phyloP scores from a whole-genome alignment of 164 flowering plant genomes.

The Malania oleifera region DNA sequence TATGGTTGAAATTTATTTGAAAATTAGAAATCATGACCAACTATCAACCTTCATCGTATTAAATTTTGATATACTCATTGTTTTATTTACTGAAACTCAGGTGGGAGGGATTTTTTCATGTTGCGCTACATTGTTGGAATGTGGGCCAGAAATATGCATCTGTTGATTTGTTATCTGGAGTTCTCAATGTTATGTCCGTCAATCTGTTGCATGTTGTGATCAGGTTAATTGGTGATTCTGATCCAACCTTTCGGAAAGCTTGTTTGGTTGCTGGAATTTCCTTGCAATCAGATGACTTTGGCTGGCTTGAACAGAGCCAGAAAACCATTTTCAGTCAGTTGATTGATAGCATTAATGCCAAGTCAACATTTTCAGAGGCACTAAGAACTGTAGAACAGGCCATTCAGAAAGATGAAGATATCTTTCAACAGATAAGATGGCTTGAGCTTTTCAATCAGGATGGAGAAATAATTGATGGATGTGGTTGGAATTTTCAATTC shows the following conservation, averaged over 20 bases:
- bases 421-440: slow-evolving; percentile 50
- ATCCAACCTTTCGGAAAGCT: slow-evolving; percentile 54
- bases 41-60: not conserved
- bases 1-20: not conserved
- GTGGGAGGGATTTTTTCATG: slow-evolving; percentile 76
- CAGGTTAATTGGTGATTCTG: slow-evolving; percentile 38
- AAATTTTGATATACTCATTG: not conserved
- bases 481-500: slow-evolving; percentile 17
- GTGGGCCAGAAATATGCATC: slow-evolving; percentile 20
- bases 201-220: slow-evolving; percentile 53
- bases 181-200: slow-evolving; percentile 23
- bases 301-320: slow-evolving; percentile 27
- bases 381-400: slow-evolving; percentile 26
- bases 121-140: slow-evolving; percentile 57
- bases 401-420: slow-evolving; percentile 36
- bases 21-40: not conserved
- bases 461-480: slow-evolving; percentile 11
- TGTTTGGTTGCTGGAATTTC: slow-evolving; percentile 56
- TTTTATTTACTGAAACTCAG: slow-evolving; percentile 23
- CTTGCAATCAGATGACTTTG: slow-evolving; percentile 14
- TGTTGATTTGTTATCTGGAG: slow-evolving; percentile 8
- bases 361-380: slow-evolving; percentile 35
- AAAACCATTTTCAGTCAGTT: slow-evolving; percentile 37
- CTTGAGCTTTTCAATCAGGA: slow-evolving; percentile 33
- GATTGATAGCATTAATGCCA: slow-evolving; percentile 25